Percentiles rank a stretch among this genome's conserved stretches.
Conservation (phyloP, 148 eudicot genomes). For the Rhododendron kiyosumense region DNA sequence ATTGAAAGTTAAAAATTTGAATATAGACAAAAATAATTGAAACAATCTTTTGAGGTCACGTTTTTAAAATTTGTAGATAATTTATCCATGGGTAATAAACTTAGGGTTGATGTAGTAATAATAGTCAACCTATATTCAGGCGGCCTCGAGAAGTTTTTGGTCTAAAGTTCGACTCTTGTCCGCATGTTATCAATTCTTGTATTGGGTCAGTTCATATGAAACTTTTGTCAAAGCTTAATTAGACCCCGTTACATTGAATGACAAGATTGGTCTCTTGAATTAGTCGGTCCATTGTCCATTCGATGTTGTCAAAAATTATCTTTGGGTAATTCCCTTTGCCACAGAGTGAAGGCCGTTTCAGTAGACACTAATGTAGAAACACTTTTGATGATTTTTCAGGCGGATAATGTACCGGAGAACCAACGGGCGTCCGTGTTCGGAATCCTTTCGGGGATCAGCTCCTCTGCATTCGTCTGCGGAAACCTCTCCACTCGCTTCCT, state of each 20-base stretch:
- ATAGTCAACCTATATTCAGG: neutral
- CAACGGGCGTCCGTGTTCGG: slow-evolving; percentile 43
- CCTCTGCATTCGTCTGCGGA: slow-evolving; percentile 52
- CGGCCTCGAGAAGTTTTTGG: neutral
- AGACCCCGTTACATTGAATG: too few relatives aligned
- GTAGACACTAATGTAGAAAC: neutral
- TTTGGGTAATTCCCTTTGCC: neutral
- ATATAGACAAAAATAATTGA: neutral
- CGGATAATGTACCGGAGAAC: slow-evolving; percentile 34
- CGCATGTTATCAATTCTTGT: neutral
- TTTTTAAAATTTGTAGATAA: too few relatives aligned
- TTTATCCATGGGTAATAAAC: too few relatives aligned
- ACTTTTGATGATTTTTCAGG: slow-evolving; percentile 25
- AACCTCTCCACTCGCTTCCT: slow-evolving; percentile 54
- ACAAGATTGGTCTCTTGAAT: neutral
- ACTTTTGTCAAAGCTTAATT: neutral
- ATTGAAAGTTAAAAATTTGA: too few relatives aligned
- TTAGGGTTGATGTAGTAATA: neutral
- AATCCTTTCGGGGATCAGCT: slow-evolving; percentile 44
- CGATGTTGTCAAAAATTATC: neutral
- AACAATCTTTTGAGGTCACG: neutral
- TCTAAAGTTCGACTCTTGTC: neutral
- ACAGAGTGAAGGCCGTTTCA: neutral
- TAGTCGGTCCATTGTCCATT: neutral
- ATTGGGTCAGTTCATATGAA: too few relatives aligned